Evolutionary conservation across 106 monocot species (phyloP).

Genomic region (Narthecium ossifragum): DNA sequence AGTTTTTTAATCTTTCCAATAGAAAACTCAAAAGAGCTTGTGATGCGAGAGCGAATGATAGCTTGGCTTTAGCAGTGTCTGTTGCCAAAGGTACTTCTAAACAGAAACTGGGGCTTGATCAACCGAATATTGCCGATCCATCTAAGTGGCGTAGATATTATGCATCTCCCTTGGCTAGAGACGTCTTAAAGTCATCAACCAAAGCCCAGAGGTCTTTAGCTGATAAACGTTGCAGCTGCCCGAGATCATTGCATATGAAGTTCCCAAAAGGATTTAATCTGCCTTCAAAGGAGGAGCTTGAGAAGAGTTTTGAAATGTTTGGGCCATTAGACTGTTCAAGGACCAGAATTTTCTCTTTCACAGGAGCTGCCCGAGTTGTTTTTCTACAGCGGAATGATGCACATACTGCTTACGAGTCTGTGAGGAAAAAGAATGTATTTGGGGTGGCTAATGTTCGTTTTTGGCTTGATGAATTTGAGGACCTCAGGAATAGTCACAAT

Average conservation of each 20-base stretch:
- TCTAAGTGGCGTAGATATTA: constrained; percentile 24
- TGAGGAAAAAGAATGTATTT: constrained; percentile 31
- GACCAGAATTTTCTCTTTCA: constrained; percentile 46
- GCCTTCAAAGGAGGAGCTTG: constrained; percentile 37
- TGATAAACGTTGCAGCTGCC: not conserved
- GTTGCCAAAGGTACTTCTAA: not conserved
- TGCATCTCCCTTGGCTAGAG: constrained; percentile 26
- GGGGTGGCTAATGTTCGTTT: constrained; percentile 29
- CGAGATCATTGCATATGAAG: constrained; percentile 41
- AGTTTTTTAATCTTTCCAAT: not conserved
- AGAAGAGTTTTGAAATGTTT: constrained; percentile 35
- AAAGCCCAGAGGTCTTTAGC: not conserved
- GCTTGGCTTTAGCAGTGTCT: not conserved
- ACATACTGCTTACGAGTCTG: constrained; percentile 24
- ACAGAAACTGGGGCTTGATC: constrained; percentile 7
- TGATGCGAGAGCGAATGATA: not conserved
- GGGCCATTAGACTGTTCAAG: constrained; percentile 34
- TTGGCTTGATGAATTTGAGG: constrained; percentile 40
- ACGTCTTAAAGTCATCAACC: not conserved
- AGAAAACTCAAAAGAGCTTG: not conserved
- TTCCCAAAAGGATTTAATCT: constrained; percentile 36
- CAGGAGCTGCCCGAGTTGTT: constrained; percentile 39
- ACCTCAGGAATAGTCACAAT: not conserved
- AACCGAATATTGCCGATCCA: not conserved
- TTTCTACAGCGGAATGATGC: constrained; percentile 27